Evolutionary conservation across 1,284 basidiomycete species (phyloP).

Genomic region (Puccinia polysora): DNA sequence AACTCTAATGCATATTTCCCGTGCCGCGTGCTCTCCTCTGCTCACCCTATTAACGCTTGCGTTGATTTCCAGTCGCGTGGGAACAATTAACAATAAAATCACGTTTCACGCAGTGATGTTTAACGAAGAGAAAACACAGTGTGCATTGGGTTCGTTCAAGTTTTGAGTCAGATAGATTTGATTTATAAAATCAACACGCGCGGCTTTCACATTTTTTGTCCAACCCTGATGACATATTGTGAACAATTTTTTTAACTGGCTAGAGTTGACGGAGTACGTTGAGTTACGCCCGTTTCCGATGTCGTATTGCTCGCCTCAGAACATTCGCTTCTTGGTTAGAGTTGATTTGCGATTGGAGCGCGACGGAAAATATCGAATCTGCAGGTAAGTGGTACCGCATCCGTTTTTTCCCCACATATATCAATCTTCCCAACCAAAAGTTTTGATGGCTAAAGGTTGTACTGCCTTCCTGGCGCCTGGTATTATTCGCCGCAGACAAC

Average conservation of each 20-base stretch:
- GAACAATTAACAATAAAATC: too few relatives aligned
- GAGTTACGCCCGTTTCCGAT: not conserved
- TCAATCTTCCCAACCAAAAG: not conserved
- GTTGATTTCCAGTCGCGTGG: too few relatives aligned
- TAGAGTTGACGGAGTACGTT: not conserved
- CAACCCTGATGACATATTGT: too few relatives aligned
- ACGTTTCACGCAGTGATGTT: too few relatives aligned
- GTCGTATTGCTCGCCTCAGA: not conserved
- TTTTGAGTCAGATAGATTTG: too few relatives aligned
- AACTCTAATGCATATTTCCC: too few relatives aligned
- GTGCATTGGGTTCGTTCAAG: too few relatives aligned
- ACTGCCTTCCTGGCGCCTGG: not conserved
- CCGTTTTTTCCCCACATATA: not conserved
- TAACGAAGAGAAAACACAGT: too few relatives aligned
- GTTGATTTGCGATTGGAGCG: not conserved
- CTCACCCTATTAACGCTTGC: too few relatives aligned
- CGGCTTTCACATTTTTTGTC: too few relatives aligned
- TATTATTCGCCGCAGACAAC: not conserved
- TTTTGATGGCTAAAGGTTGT: not conserved
- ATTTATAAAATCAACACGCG: too few relatives aligned
- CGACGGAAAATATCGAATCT: conserved; percentile 24
- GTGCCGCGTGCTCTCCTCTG: too few relatives aligned
- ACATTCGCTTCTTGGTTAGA: conserved; percentile 3
- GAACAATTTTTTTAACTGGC: not conserved
- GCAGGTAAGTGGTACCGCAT: not conserved